Evolutionary conservation across 495 filamentous ascomycete genomes (phyloP), one percentile per base, ranked within the genome.

Genomic region (Aspergillus baeticus): DNA sequence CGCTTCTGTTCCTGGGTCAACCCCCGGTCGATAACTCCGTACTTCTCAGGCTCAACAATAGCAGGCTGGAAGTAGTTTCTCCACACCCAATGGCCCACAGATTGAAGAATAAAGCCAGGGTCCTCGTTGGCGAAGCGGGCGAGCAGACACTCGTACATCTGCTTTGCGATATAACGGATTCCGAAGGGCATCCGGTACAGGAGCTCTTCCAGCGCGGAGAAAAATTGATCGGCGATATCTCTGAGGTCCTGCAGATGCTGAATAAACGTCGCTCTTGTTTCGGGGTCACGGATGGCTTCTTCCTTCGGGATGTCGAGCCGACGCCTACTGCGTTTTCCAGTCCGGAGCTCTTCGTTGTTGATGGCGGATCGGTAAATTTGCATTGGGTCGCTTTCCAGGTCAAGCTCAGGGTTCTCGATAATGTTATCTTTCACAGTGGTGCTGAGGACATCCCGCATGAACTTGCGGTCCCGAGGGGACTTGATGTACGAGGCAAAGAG

Each of bases 341-440:
- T 98, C 6, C 88, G 86, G 34, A 99, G 84, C 69, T 99, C 92
- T 70, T 99, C 94, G 62, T 98, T 94, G 69, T 96, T 96, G 71
- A 98, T 92, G 10, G 87, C 84, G 11, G 91, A 92, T 21, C 90
- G 84, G 72, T 99, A 97, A 47, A 99, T 99, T 62, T 97, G 93
- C 78, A 98, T 88, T 0, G 94, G 94, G 66, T 99, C 94, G 64
- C 93, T 96, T 70, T 99, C 94, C 14, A 99, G 79, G 62, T 98
- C 92, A 48, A 98, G 77, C 8, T 87, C 86, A 6, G 89, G 86
- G 58, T 96, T 95, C 29, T 96, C 93, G 42, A 97, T 87, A 66
- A 98, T 87, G 63, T 91, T 90, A 58, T 94, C 86, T 58, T 86
- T 85, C 57, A 98, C 87, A 33, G 97, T 71, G 7, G 89, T 83